These are phyloP conservation scores for Ganoderma multipileum DNA, from an alignment of 1,284 basidiomycete genomes.

Conservation along the genomic window DNA sequence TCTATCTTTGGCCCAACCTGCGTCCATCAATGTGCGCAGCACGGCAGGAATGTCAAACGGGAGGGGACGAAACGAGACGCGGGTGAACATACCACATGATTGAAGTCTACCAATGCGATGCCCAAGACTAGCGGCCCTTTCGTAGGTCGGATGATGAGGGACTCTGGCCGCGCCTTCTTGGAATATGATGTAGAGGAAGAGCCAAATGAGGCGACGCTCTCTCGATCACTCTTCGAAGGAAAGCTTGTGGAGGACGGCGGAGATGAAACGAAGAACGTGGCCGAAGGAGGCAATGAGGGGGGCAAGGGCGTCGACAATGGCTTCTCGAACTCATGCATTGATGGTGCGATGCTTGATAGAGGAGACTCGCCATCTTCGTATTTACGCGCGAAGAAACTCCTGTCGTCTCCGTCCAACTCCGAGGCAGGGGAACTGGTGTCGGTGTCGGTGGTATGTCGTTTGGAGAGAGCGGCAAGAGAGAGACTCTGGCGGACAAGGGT, in stretches of 20 bases:
- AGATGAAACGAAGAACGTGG: slow-evolving; percentile 28
- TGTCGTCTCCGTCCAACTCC: slow-evolving; percentile 41
- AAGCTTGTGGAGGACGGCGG: slow-evolving; percentile 31
- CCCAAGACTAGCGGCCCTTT: slow-evolving; percentile 76
- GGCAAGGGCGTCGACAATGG: slow-evolving; percentile 25
- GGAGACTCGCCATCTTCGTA: slow-evolving; percentile 53
- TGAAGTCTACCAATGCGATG: slow-evolving; percentile 89
- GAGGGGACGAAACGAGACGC: slow-evolving; percentile 20
- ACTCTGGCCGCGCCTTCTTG: slow-evolving; percentile 79
- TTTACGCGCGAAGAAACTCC: slow-evolving; percentile 52
- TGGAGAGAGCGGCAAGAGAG: slow-evolving; percentile 29
- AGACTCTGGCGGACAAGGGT: slow-evolving; percentile 38
- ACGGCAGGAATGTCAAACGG: slow-evolving; percentile 14
- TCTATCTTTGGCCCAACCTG: slow-evolving; percentile 93
- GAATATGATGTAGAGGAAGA: slow-evolving; percentile 66
- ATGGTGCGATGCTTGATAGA: slow-evolving; percentile 57
- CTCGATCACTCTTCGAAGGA: slow-evolving; percentile 50
- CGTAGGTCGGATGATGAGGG: slow-evolving; percentile 64
- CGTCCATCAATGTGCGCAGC: slow-evolving; percentile 9
- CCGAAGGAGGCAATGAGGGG: slow-evolving; percentile 27
- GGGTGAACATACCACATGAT: slow-evolving; percentile 72
- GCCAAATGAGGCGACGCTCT: slow-evolving; percentile 67
- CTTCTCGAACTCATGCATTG: slow-evolving; percentile 51
- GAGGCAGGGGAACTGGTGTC: slow-evolving; percentile 55
- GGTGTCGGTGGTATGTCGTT: slow-evolving; percentile 50